phyloP scores from a whole-genome alignment of 768 basidiomycete genomes.

The Wakefieldia striispora region DNA sequence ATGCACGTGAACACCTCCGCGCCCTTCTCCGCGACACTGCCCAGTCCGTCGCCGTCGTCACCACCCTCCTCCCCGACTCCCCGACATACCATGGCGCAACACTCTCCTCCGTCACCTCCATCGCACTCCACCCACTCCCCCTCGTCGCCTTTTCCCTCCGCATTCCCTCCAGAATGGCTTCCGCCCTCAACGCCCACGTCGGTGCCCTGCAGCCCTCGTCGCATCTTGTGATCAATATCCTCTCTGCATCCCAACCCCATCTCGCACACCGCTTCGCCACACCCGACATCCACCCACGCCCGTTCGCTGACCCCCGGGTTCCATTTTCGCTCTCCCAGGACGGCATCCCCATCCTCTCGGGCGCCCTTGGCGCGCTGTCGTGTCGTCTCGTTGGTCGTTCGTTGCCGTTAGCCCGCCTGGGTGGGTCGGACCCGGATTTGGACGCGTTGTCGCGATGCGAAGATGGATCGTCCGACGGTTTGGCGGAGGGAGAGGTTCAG shows the following conservation, averaged over 20 bases:
- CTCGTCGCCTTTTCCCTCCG: slow-evolving; percentile 89
- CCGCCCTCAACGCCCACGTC: slow-evolving; percentile 41
- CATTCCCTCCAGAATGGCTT: slow-evolving; percentile 85
- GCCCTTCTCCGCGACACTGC: slow-evolving; percentile 70
- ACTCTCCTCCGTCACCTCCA: slow-evolving; percentile 88
- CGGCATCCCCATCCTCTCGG: slow-evolving; percentile 58
- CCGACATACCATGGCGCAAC: slow-evolving; percentile 80
- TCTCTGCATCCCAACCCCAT: slow-evolving; percentile 63
- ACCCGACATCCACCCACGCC: slow-evolving; percentile 62
- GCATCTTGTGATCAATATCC: slow-evolving; percentile 78
- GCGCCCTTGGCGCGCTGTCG: slow-evolving; percentile 66
- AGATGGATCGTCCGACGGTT: slow-evolving; percentile 2
- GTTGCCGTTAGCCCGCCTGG: slow-evolving; percentile 59
- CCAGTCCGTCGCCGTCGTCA: slow-evolving; percentile 85
- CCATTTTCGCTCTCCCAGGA: slow-evolving; percentile 45
- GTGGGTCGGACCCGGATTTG: slow-evolving; percentile 18
- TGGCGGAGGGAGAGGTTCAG: slow-evolving; percentile 9
- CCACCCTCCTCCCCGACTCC: slow-evolving; percentile 51
- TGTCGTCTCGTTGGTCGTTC: slow-evolving; percentile 65
- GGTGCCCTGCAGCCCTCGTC: not conserved
- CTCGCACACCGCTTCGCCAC: slow-evolving; percentile 71
- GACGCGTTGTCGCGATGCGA: no score
- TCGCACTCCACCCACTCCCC: slow-evolving; percentile 86
- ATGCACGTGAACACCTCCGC: slow-evolving; percentile 38
- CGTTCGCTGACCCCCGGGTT: slow-evolving; percentile 43